These are phyloP conservation scores for Umbelopsis vinacea DNA, from an alignment of 192 early-diverging fungal species.

Conservation along the genomic window DNA sequence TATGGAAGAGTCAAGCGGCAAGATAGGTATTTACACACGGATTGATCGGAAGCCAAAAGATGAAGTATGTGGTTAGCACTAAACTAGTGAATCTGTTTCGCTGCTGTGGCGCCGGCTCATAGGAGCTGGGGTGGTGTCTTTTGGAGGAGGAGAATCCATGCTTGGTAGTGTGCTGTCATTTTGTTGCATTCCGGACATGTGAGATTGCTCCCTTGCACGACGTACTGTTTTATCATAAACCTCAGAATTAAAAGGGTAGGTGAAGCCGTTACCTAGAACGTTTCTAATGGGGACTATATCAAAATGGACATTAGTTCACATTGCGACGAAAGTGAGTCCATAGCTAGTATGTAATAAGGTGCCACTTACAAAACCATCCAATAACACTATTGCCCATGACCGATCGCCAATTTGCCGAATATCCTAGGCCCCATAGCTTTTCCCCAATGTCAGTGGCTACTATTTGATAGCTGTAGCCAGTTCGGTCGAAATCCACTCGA, in stretches of 20 bases:
- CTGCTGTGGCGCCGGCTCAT: background rate
- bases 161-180: slow-evolving; percentile 12
- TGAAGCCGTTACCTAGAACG: slow-evolving; percentile 31
- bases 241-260: slow-evolving; percentile 33
- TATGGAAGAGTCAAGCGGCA: background rate
- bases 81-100: background rate
- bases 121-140: background rate
- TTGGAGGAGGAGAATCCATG: background rate
- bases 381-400: slow-evolving; percentile 46
- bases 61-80: background rate
- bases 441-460: slow-evolving; percentile 43
- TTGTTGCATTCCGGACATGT: background rate
- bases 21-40: too few relatives aligned
- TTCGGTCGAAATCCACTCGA: slow-evolving; percentile 45
- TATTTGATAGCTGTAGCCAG: slow-evolving; percentile 40
- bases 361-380: slow-evolving; percentile 41
- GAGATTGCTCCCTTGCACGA: slow-evolving; percentile 26
- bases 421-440: slow-evolving; percentile 46
- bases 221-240: slow-evolving; percentile 26
- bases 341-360: background rate
- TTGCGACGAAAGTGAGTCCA: background rate
- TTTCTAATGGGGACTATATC: slow-evolving; percentile 33
- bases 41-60: background rate
- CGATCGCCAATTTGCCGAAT: slow-evolving; percentile 48
- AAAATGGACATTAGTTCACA: background rate